Base-by-base conservation (phyloP, 306 rosid species). In the Vigna reflexopilosa region DNA sequence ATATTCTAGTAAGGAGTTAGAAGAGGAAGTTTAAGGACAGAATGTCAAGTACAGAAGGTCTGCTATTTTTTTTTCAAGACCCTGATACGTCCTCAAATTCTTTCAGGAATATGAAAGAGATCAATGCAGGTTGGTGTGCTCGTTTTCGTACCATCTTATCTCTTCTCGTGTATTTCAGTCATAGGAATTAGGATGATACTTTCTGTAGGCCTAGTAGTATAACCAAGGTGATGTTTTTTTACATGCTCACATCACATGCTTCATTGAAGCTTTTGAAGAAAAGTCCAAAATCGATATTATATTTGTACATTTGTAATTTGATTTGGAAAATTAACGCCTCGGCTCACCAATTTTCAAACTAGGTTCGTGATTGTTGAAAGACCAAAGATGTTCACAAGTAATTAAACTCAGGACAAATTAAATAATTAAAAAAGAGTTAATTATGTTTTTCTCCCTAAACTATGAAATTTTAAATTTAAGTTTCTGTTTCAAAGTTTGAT, bases 11-110 rank as follows among this genome's bases (percentile, higher is more conserved):
- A 34, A 6, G 61, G 50, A 73, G 76, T 16, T 54, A 16, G 44
- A 63, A 64, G 72, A 76, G 15, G 77, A 80, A 59, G 54, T 64
- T 52, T 68, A 74, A 65, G 58, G 38, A 73, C 16, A 50, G 79
- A 79, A 75, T 52, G 64, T 38, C 38, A 45, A 12, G 24, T 64
- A 64, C 13, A 55, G 69, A 67, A 52, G 63, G 55, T 63, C 52
- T 51, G 63, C 45, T 40, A 1, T 51, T 11, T 56, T 44, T 45
- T 78, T 44, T 65, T 16, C 5, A 59, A 76, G 81, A 58, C 66
- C 73, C 19, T 36, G 54, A 32, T 9, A 24, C 26, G 34, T 24
- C 76, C 61, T 68, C 59, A 59, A 26, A 6, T 63, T 76, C 44
- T 64, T 26, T 34, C 7, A 13, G 38, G 72, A 48, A 32, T 22